These are phyloP conservation scores for Aspergillus leporis DNA, from an alignment of 495 filamentous ascomycete species.

Conservation along the genomic window DNA sequence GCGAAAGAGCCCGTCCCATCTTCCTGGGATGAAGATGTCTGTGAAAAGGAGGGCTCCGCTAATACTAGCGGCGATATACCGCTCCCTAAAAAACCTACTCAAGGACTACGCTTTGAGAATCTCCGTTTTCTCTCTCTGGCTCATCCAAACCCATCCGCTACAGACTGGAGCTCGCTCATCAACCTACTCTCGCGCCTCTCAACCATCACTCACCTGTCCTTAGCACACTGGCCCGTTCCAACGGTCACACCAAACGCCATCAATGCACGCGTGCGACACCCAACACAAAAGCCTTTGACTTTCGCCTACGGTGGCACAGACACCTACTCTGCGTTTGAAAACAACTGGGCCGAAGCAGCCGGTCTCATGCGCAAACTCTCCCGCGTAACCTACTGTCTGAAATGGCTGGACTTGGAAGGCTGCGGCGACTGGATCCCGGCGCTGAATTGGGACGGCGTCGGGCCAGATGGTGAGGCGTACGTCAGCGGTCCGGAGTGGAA, in stretches of 20 bases:
- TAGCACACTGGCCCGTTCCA: constrained; percentile 80
- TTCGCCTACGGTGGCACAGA: constrained; percentile 63
- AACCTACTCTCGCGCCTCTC: constrained; percentile 59
- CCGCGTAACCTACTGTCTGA: constrained; percentile 64
- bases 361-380: constrained; percentile 68
- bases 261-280: constrained; percentile 42
- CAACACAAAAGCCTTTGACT: constrained; percentile 41
- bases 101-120: constrained; percentile 44
- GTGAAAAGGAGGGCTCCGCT: constrained; percentile 40
- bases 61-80: constrained; percentile 23
- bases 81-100: constrained; percentile 45
- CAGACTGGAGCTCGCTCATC: constrained; percentile 70
- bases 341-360: constrained; percentile 71
- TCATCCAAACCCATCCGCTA: constrained; percentile 36
- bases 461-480: constrained; percentile 30
- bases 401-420: constrained; percentile 80
- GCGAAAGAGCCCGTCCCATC: constrained; percentile 26
- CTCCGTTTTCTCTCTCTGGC: constrained; percentile 55
- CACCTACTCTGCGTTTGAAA: constrained; percentile 63
- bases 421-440: constrained; percentile 71
- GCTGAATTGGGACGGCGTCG: constrained; percentile 48
- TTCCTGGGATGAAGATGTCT: constrained; percentile 39
- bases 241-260: constrained; percentile 61
- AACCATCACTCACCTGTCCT: constrained; percentile 71
- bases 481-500: constrained; percentile 52